phyloP scores from a whole-genome alignment of 495 filamentous ascomycete genomes.

The Chaetomidium leptoderma region DNA sequence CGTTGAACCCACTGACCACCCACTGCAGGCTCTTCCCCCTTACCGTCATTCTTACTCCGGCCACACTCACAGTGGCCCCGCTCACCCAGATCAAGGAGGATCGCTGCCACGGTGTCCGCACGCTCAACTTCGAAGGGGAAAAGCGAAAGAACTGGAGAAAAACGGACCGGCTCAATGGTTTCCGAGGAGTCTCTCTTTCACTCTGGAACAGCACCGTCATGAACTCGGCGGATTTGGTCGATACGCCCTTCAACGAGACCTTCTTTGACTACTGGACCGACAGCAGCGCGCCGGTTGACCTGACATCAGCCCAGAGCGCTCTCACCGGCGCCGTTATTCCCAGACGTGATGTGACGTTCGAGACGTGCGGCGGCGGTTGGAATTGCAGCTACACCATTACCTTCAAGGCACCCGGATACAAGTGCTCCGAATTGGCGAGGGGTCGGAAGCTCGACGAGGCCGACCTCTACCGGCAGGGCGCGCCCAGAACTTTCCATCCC shows the following conservation, averaged over 20 bases:
- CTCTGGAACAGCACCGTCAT: constrained; percentile 26
- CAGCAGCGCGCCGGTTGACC: constrained; percentile 12
- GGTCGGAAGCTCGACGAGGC: constrained; percentile 19
- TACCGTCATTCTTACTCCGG: constrained; percentile 28
- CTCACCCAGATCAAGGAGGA: constrained; percentile 7
- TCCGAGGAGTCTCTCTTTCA: constrained; percentile 20
- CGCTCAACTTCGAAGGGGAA: constrained; percentile 31
- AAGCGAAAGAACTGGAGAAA: constrained; percentile 28
- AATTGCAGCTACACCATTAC: constrained; percentile 31
- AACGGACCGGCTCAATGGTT: constrained; percentile 16
- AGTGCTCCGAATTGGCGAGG: constrained; percentile 23
- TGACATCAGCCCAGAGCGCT: constrained; percentile 15
- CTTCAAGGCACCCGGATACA: constrained; percentile 29
- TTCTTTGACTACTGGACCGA: constrained; percentile 33
- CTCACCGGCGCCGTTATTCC: constrained; percentile 19
- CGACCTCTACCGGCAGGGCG: constrained; percentile 10
- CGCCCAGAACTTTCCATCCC: constrained; percentile 27
- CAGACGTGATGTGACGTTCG: constrained; percentile 19
- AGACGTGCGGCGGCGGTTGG: constrained; percentile 31
- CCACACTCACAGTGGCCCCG: constrained; percentile 27
- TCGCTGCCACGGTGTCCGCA: constrained; percentile 23
- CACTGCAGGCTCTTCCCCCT: constrained; percentile 27
- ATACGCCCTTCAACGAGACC: constrained; percentile 23
- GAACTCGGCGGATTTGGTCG: constrained; percentile 4
- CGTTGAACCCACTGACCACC: background rate